Conservation (phyloP, 2,329 filamentous ascomycete species). For the Grosmannia huntii region DNA sequence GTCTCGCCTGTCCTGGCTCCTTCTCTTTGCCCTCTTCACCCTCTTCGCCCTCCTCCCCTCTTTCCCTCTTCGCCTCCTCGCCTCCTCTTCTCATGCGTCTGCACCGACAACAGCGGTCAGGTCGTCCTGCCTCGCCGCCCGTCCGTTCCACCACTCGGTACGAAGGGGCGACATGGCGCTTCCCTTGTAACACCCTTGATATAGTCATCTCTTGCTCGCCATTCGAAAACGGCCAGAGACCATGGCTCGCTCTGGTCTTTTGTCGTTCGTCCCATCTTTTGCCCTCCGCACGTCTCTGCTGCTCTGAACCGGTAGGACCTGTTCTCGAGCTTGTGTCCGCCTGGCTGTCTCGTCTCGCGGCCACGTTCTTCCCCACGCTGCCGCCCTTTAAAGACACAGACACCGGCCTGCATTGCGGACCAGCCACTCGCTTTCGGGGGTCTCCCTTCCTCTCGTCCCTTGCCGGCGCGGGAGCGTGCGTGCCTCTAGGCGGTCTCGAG, state of each 20-base stretch:
- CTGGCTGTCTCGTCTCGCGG: neutral
- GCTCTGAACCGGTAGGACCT: no score
- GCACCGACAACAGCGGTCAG: no score
- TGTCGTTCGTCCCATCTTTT: neutral
- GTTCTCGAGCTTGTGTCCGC: no score
- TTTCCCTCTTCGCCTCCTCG: neutral
- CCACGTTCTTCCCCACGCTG: neutral
- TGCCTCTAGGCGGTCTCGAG: conserved; percentile 6
- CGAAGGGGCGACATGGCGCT: neutral
- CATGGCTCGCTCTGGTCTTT: no score
- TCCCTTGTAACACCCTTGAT: neutral
- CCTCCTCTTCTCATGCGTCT: no score
- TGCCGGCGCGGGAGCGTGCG: neutral
- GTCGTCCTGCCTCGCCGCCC: no score
- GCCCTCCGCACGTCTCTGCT: neutral
- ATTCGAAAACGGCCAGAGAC: no score
- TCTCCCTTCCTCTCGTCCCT: neutral
- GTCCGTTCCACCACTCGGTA: neutral
- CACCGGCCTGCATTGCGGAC: neutral
- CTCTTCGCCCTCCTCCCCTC: neutral
- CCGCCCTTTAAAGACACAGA: neutral
- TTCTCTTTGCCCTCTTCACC: no score
- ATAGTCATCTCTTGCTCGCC: no score
- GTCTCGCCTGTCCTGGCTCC: no score
- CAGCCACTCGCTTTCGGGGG: neutral